Conservation (phyloP, 331 rosid species). For the Malus hybrid region DNA sequence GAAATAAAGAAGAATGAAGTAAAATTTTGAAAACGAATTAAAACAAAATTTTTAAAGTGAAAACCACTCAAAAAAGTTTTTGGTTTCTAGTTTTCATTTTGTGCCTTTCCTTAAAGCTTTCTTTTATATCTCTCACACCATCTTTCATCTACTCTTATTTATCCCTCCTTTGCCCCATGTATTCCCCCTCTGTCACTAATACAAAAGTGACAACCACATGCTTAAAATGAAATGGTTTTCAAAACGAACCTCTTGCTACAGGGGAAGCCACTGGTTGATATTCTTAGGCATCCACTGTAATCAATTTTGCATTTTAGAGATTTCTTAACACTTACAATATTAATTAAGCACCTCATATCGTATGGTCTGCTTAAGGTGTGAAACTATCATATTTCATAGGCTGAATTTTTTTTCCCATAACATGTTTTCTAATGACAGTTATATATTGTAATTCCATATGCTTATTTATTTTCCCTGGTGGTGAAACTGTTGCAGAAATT, state of each 20-base stretch:
- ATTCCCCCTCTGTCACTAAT: too few relatives aligned
- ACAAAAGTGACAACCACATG: neutral
- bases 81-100: too few relatives aligned
- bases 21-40: too few relatives aligned
- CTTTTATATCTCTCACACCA: neutral
- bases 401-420: neutral
- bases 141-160: neutral
- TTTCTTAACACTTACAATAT: neutral
- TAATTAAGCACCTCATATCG: neutral
- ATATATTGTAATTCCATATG: neutral
- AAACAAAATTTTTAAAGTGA: too few relatives aligned
- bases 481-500: constrained; percentile 56
- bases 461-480: constrained; percentile 4
- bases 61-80: too few relatives aligned
- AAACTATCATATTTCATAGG: neutral
- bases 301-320: neutral
- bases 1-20: too few relatives aligned
- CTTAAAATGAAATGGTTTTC: neutral
- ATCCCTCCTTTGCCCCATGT: too few relatives aligned
- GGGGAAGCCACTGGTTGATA: neutral
- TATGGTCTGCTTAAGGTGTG: neutral
- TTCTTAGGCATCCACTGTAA: neutral
- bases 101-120: too few relatives aligned
- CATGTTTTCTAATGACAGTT: neutral
- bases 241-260: too few relatives aligned